Conservation (phyloP, 2,329 filamentous ascomycete genomes). For the Zalaria sp. region DNA sequence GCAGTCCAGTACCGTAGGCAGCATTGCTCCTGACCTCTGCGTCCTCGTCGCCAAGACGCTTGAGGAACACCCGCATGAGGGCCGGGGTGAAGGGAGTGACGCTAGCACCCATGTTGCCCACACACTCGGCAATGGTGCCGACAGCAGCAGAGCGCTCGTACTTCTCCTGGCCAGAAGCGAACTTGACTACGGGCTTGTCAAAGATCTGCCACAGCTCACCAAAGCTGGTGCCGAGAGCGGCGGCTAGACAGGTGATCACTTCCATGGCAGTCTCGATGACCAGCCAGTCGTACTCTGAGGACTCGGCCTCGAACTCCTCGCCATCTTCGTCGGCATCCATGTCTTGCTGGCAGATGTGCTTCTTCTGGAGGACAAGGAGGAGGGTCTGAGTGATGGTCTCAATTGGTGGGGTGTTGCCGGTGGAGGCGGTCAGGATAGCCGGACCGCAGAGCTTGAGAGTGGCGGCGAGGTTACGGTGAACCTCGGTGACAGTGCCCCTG, state of each 20-base stretch:
- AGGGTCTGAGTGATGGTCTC: conserved; percentile 60
- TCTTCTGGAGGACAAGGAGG: conserved; percentile 68
- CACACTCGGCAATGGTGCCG: conserved; percentile 82
- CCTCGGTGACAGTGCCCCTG: conserved; percentile 80
- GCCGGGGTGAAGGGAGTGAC: conserved; percentile 67
- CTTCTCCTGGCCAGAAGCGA: conserved; percentile 70
- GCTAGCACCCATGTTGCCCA: conserved; percentile 67
- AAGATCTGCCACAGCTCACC: conserved; percentile 90
- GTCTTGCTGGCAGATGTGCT: conserved; percentile 87
- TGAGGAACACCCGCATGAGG: conserved; percentile 67
- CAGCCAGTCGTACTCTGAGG: conserved; percentile 95
- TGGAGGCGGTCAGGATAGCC: conserved; percentile 53
- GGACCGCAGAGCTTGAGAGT: conserved; percentile 86
- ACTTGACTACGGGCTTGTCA: conserved; percentile 80
- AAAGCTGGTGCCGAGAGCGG: conserved; percentile 69
- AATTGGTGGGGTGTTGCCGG: conserved; percentile 33
- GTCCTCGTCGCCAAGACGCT: conserved; percentile 81
- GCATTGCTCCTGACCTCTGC: conserved; percentile 89
- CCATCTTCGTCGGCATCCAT: conserved; percentile 68
- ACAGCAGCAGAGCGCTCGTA: conserved; percentile 83
- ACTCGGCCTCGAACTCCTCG: conserved; percentile 52
- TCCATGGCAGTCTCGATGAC: conserved; percentile 90
- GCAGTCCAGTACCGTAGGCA: conserved; percentile 75
- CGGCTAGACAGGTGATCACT: conserved; percentile 70
- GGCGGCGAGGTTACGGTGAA: conserved; percentile 84